Evolutionary conservation across 805 yeast genomes (phyloP).

Genomic region (Maudiozyma serrabonitensis): DNA sequence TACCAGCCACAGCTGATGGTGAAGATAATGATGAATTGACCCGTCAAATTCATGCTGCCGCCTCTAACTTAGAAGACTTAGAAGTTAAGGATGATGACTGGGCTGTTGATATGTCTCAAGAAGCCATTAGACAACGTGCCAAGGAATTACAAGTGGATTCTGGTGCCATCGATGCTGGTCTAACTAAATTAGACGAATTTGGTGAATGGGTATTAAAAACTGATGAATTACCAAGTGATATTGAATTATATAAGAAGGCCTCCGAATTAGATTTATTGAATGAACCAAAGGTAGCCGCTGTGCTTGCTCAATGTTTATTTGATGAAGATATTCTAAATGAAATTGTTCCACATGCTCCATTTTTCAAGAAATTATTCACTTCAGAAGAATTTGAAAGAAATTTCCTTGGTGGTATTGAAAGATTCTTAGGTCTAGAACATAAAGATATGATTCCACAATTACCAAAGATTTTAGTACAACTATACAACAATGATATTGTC

Average conservation of each 20-base stretch:
- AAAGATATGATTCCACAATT: slow-evolving; percentile 59
- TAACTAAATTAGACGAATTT: slow-evolving; percentile 53
- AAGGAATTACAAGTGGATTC: slow-evolving; percentile 67
- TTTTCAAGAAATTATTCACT: slow-evolving; percentile 61
- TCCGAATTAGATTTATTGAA: slow-evolving; percentile 63
- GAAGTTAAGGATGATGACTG: slow-evolving; percentile 82
- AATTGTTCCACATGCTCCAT: slow-evolving; percentile 68
- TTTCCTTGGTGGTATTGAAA: slow-evolving; percentile 90
- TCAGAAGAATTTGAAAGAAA: slow-evolving; percentile 71
- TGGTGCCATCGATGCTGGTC: slow-evolving; percentile 33
- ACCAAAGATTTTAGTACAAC: slow-evolving; percentile 71
- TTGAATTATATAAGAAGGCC: slow-evolving; percentile 88
- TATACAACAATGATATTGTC: slow-evolving; percentile 76
- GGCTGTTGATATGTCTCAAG: slow-evolving; percentile 96
- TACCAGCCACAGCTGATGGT: slow-evolving; percentile 39
- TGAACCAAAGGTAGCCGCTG: slow-evolving; percentile 75
- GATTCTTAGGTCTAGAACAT: slow-evolving; percentile 76
- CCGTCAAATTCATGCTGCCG: slow-evolving; percentile 74
- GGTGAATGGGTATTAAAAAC: slow-evolving; percentile 77
- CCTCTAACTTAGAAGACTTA: slow-evolving; percentile 55
- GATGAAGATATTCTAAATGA: slow-evolving; percentile 67
- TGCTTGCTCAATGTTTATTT: slow-evolving; percentile 83
- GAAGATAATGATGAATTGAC: slow-evolving; percentile 66
- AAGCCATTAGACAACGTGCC: slow-evolving; percentile 89
- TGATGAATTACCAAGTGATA: slow-evolving; percentile 61